Percentiles rank a stretch among this genome's conserved stretches.
These are phyloP conservation scores for Dendrothele bispora DNA, from an alignment of 768 basidiomycete species.

Conservation along the genomic window DNA sequence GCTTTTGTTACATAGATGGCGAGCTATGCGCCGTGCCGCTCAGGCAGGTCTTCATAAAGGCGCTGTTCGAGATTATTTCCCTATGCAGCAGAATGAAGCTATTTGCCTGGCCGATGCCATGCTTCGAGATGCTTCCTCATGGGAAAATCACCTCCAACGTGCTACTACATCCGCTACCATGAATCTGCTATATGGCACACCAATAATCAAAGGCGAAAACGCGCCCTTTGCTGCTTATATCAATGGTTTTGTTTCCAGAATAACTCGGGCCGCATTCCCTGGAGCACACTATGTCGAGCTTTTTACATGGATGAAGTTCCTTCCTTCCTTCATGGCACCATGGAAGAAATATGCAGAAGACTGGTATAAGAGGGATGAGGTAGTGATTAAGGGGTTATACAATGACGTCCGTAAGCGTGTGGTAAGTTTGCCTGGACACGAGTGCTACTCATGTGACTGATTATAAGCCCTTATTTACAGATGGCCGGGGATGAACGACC, in stretches of 20 bases:
- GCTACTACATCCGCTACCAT: conserved; percentile 14
- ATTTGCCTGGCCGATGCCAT: too few relatives aligned
- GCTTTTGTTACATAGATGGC: too few relatives aligned
- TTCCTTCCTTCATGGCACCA: conserved; percentile 25
- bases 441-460: too few relatives aligned
- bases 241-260: conserved; percentile 21
- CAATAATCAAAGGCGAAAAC: conserved; percentile 8
- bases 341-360: conserved; percentile 17
- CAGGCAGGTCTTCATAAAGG: conserved; percentile 31
- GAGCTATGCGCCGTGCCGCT: conserved; percentile 30
- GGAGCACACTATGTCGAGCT: conserved; percentile 34
- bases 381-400: conserved; percentile 10
- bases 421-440: conserved; percentile 4
- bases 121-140: conserved; percentile 23
- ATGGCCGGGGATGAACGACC: too few relatives aligned
- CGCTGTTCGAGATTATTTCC: conserved; percentile 18
- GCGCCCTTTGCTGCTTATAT: conserved; percentile 13
- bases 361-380: conserved; percentile 9
- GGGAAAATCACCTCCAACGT: conserved; percentile 27
- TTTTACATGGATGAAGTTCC: conserved; percentile 31
- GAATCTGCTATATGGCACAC: conserved; percentile 15
- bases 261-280: conserved; percentile 29
- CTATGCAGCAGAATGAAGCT: conserved; percentile 28
- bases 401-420: conserved; percentile 8
- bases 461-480: too few relatives aligned